A percentile compares a stretch with the other conserved stretches of the same genome.
Conservation (phyloP, 129 eudicot genomes). For the Saussurea involucrata region DNA sequence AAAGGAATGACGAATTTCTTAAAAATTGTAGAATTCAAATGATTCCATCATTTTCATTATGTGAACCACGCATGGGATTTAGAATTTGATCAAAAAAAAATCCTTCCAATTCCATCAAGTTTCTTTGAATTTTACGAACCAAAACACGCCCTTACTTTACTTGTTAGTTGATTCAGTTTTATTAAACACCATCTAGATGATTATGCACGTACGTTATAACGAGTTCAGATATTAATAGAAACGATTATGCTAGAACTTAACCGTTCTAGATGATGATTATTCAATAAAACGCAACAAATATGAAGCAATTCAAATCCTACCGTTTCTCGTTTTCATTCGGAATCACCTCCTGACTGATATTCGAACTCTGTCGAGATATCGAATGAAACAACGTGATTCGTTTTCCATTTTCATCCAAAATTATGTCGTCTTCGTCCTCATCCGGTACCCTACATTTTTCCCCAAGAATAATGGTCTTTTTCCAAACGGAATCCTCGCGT, state of each 20-base stretch:
- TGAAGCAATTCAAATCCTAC: neutral
- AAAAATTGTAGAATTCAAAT: too few relatives aligned
- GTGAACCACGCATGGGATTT: too few relatives aligned
- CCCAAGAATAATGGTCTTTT: slow-evolving; percentile 71
- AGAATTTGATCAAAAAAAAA: too few relatives aligned
- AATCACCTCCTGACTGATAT: slow-evolving; percentile 12
- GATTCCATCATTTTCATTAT: too few relatives aligned
- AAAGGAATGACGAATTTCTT: too few relatives aligned
- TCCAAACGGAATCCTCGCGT: slow-evolving; percentile 69
- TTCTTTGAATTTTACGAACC: too few relatives aligned
- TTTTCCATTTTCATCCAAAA: slow-evolving; percentile 57
- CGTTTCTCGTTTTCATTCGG: slow-evolving; percentile 3
- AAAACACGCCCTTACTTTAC: too few relatives aligned
- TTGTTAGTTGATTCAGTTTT: neutral
- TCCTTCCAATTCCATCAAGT: too few relatives aligned
- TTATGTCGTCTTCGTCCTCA: slow-evolving; percentile 47
- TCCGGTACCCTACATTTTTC: slow-evolving; percentile 63
- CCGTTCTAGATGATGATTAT: neutral
- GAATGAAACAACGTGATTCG: slow-evolving; percentile 42
- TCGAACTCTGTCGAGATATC: slow-evolving; percentile 37
- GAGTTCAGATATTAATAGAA: neutral
- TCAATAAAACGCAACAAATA: slow-evolving; percentile 3
- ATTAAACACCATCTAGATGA: neutral
- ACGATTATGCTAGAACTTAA: neutral
- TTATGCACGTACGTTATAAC: neutral